Conservation (phyloP, 2,329 filamentous ascomycete genomes). For the Alternaria infectoria region DNA sequence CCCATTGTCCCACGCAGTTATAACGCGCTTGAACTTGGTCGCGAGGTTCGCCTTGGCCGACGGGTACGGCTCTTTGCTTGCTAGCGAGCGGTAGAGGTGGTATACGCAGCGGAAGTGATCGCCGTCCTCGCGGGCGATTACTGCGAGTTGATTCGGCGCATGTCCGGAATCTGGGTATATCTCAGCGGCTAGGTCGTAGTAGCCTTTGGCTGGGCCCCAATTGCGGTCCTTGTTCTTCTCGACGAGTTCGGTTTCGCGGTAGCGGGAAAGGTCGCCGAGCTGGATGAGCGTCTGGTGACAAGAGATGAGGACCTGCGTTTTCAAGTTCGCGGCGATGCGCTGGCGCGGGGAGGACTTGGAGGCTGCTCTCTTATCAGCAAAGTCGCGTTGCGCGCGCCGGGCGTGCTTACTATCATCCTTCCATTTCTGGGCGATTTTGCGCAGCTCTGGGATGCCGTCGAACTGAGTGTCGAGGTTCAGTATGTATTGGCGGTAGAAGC, state of each 20-base stretch:
- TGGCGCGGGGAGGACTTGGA: constrained; percentile 36
- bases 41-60: constrained; percentile 78
- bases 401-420: constrained; percentile 43
- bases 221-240: constrained; percentile 72
- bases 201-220: constrained; percentile 80
- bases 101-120: constrained; percentile 88
- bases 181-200: constrained; percentile 81
- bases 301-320: constrained; percentile 69
- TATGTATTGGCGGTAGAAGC: constrained; percentile 87
- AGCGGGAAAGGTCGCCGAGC: constrained; percentile 88
- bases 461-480: constrained; percentile 72
- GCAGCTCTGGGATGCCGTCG: constrained; percentile 63
- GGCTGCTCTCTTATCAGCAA: constrained; percentile 49
- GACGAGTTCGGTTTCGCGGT: constrained; percentile 75
- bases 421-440: constrained; percentile 59
- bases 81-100: constrained; percentile 83
- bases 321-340: constrained; percentile 57
- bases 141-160: constrained; percentile 88
- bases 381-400: not conserved
- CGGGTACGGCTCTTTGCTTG: constrained; percentile 75
- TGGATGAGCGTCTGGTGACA: constrained; percentile 85
- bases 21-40: constrained; percentile 75
- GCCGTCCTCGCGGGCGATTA: constrained; percentile 78
- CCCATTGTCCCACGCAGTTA: constrained; percentile 62
- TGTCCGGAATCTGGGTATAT: constrained; percentile 80